Percentiles rank a stretch among this genome's conserved stretches.
phyloP scores from a whole-genome alignment of 108 stramenopile species.

The Hondaea fermentalgiana region DNA sequence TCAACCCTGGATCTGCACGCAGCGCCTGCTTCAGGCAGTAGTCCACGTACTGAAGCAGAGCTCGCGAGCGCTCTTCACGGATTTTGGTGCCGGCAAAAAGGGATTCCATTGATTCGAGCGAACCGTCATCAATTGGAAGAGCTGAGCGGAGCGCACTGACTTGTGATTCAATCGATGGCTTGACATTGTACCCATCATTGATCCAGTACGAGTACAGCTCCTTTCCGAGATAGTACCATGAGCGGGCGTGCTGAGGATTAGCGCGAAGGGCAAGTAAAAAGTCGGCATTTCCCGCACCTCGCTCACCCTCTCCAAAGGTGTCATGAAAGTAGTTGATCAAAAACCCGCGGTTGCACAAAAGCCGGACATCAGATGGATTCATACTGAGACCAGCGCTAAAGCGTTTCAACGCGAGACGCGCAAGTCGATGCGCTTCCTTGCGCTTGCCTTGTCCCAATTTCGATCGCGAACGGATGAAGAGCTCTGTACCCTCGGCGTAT shows the following conservation, averaged over 20 bases:
- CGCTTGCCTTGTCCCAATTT: neutral
- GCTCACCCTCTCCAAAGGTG: neutral
- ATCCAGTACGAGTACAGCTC: neutral
- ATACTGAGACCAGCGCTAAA: neutral
- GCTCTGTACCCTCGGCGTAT: neutral
- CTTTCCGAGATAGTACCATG: neutral
- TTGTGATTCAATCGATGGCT: neutral
- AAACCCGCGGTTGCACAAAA: neutral
- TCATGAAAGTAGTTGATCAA: neutral
- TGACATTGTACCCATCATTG: neutral
- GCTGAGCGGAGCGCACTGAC: neutral
- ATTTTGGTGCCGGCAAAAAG: neutral
- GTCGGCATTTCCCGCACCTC: neutral
- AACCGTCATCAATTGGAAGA: neutral
- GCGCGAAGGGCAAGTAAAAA: neutral
- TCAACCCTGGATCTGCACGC: neutral
- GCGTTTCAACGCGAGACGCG: neutral
- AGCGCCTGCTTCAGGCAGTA: neutral
- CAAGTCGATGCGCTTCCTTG: neutral
- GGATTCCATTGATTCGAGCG: neutral
- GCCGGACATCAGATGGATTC: neutral
- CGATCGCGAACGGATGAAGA: neutral
- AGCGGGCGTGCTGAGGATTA: neutral
- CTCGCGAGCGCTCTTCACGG: neutral
- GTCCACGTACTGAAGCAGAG: neutral